These are phyloP conservation scores for Hanseniaspora osmophila DNA, from an alignment of 805 yeast genomes.

Conservation along the genomic window DNA sequence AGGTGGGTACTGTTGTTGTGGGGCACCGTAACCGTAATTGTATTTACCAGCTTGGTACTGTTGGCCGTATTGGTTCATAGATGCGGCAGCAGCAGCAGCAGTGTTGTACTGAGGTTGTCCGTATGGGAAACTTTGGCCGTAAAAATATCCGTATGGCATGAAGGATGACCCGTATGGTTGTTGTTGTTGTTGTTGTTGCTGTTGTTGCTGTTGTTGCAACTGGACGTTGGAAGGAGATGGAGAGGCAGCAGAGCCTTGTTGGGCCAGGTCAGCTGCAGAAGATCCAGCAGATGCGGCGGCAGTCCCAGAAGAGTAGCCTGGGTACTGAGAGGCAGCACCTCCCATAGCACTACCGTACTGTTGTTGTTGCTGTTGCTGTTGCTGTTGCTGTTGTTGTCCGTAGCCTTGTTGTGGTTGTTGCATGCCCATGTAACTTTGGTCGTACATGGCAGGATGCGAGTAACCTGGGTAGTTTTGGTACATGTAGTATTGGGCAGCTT, in stretches of 20 bases:
- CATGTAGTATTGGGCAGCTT: slow-evolving; percentile 22
- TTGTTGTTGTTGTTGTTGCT: slow-evolving; percentile 12
- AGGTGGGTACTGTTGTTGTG: slow-evolving; percentile 11
- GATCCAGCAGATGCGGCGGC: slow-evolving; percentile 13
- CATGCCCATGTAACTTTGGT: slow-evolving; percentile 4
- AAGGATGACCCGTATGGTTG: slow-evolving; percentile 21
- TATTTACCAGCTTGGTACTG: slow-evolving; percentile 19
- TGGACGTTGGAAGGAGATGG: slow-evolving; percentile 11
- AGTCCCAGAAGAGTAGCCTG: slow-evolving; percentile 13
- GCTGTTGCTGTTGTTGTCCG: slow-evolving; percentile 14
- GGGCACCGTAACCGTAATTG: slow-evolving; percentile 16
- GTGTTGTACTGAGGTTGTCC: slow-evolving; percentile 25
- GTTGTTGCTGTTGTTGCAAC: slow-evolving; percentile 5
- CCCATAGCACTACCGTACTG: slow-evolving; percentile 9
- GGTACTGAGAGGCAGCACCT: slow-evolving; percentile 9
- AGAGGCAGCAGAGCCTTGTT: slow-evolving; percentile 10
- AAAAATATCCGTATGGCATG: slow-evolving; percentile 24
- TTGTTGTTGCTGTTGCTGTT: slow-evolving; percentile 9
- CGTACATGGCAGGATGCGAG: slow-evolving; percentile 24
- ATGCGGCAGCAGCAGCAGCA: slow-evolving; percentile 17
- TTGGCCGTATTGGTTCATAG: slow-evolving; percentile 16
- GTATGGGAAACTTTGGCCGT: slow-evolving; percentile 24
- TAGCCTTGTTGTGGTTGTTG: slow-evolving; percentile 12
- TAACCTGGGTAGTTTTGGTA: slow-evolving; percentile 25
- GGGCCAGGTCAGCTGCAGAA: slow-evolving; percentile 5